These are phyloP conservation scores for Sarocladium kiliense DNA, from an alignment of 2,329 filamentous ascomycete genomes.

Conservation along the genomic window DNA sequence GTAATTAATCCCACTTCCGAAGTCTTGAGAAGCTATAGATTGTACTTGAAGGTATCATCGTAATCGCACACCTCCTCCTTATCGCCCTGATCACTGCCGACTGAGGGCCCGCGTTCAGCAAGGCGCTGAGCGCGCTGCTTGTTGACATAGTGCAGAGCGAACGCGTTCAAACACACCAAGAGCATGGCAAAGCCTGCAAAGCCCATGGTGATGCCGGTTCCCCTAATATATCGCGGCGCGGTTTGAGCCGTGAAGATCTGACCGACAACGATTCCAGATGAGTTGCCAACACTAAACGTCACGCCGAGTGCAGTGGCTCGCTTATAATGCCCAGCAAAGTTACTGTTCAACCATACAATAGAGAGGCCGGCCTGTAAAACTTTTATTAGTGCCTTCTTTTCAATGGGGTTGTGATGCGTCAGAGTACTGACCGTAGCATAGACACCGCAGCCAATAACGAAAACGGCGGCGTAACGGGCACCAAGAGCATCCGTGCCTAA, in stretches of 20 bases:
- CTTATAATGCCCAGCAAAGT: conserved; percentile 39
- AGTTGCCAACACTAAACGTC: conserved; percentile 41
- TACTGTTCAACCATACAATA: conserved; percentile 42
- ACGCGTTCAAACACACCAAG: background rate
- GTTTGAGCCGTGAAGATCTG: conserved; percentile 32
- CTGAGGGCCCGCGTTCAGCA: background rate
- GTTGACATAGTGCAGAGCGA: background rate
- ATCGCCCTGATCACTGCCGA: background rate
- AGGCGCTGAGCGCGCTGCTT: background rate
- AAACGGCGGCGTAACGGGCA: background rate
- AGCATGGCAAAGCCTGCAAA: conserved; percentile 19
- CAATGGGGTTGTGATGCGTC: no score
- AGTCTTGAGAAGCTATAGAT: no score
- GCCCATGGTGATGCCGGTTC: conserved; percentile 21
- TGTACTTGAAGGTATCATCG: conserved; percentile 2
- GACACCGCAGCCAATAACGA: background rate
- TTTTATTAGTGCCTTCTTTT: no score
- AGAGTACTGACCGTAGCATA: background rate
- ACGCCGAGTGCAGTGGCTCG: conserved; percentile 40
- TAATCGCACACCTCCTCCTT: background rate
- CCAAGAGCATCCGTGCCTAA: background rate
- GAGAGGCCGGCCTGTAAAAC: conserved; percentile 29
- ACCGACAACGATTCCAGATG: conserved; percentile 41
- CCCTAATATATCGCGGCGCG: conserved; percentile 22
- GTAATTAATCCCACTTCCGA: no score